Evolutionary conservation across 345 rosid species (phyloP).

Genomic region (Arabis alpina): DNA sequence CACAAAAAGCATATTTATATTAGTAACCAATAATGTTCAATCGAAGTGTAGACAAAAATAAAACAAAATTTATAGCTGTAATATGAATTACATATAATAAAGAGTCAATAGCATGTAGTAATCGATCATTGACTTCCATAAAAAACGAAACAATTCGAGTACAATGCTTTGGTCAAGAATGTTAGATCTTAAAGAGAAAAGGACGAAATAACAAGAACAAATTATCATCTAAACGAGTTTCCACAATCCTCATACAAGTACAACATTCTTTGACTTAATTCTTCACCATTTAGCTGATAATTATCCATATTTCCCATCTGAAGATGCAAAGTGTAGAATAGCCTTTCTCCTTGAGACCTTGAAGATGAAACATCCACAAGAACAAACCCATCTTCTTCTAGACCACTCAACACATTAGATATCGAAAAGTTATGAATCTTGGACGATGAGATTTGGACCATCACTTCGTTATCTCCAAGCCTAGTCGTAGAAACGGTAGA

Average conservation of each 20-base stretch:
- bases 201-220: constrained; percentile 12
- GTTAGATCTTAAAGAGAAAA: constrained; percentile 19
- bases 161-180: constrained; percentile 29
- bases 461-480: constrained; percentile 53
- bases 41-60: neutral
- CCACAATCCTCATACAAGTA: constrained; percentile 42
- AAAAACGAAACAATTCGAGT: constrained; percentile 28
- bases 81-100: constrained; percentile 7
- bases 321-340: constrained; percentile 61
- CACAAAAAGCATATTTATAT: neutral
- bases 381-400: constrained; percentile 56
- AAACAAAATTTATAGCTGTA: neutral
- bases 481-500: constrained; percentile 48
- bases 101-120: constrained; percentile 26
- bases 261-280: constrained; percentile 47
- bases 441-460: constrained; percentile 52
- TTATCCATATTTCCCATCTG: constrained; percentile 44
- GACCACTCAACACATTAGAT: constrained; percentile 44
- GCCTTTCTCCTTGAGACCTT: constrained; percentile 53
- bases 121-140: constrained; percentile 23
- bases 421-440: constrained; percentile 46
- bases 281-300: constrained; percentile 38
- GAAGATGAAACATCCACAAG: constrained; percentile 64
- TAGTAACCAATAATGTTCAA: neutral
- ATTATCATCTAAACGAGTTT: constrained; percentile 29